Evolutionary conservation across 306 rosid genomes (phyloP), one percentile per base, ranked within the genome.

Genomic region (Prosopis cineraria): DNA sequence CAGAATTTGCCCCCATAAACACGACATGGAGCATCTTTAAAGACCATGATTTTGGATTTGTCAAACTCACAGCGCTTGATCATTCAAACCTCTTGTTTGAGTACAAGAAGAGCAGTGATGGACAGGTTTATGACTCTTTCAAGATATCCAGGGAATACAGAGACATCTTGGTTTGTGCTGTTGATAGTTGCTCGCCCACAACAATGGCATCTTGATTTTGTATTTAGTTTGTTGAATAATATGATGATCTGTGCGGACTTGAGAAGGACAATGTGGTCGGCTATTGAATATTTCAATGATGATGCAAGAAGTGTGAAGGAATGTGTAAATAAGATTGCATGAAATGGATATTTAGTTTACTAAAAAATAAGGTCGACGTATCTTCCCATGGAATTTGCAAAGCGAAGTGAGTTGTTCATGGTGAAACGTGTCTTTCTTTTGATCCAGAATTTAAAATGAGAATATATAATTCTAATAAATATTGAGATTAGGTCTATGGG

Each of bases 51-150:
- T 95, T 74, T 58, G 98, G 98, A 69, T 95, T 89, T 70, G 93
- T 88, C 72, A 95, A 95, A 65, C 92, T 95, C 11, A 95, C 97
- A 24, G 96, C 98, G 72, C 91, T 85, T 72, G 93, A 91, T 70
- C 92, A 84, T 82, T 92, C 97, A n/a, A 95, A 92, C 78, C 75
- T 95, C 7, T 78, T 92, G 90, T 82, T 92, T n/a, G 98, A 95
- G 90, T 95, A 95, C 90, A 90, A 89, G 93, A 95, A 91, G 85
- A 95, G 98, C 82, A 87, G 95, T 40, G 86, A 95, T 80, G 98
- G 98, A 71, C 74, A 78, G 74, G 97, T 91, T 63, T 87, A 95
- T 29, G 98, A 95, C 71, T 90, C 95, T 11, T 95, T 95, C 82
- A 89, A 78, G 76, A 85, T 95, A 78, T 87, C 91, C 10, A 86